These are phyloP conservation scores for Allium fistulosum DNA, from an alignment of 106 monocot genomes.

Conservation along the genomic window DNA sequence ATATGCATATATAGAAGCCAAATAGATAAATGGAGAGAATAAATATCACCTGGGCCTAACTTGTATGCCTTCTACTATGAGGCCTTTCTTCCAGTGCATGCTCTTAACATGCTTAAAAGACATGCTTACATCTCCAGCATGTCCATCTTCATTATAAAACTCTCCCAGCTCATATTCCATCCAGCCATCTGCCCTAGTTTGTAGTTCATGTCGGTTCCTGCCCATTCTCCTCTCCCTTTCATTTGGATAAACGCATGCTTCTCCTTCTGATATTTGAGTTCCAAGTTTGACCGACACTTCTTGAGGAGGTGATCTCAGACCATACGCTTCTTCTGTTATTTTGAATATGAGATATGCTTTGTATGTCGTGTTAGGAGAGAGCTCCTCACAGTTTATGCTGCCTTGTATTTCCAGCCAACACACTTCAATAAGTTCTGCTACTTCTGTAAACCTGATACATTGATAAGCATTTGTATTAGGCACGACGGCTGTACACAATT, in stretches of 20 bases:
- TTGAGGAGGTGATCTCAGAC: conserved; percentile 11
- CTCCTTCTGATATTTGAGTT: neutral
- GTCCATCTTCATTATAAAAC: conserved; percentile 22
- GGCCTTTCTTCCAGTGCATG: conserved; percentile 28
- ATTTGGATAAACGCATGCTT: neutral
- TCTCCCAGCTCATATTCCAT: conserved; percentile 37
- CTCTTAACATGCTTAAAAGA: conserved; percentile 16
- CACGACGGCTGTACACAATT: too few species aligned
- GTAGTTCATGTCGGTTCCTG: too few species aligned
- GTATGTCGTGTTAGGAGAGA: conserved; percentile 25
- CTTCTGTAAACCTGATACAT: conserved; percentile 31
- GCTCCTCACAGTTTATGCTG: conserved; percentile 4
- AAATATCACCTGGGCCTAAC: conserved; percentile 6
- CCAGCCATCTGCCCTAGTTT: conserved; percentile 23
- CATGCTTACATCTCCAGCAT: conserved; percentile 26
- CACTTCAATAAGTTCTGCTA: conserved; percentile 19
- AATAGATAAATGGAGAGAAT: neutral
- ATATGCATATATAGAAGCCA: neutral
- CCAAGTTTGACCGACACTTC: conserved; percentile 20
- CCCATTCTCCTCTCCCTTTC: neutral
- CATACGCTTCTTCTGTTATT: neutral
- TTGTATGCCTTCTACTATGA: conserved; percentile 37
- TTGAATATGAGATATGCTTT: conserved; percentile 34
- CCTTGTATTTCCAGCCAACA: conserved; percentile 52
- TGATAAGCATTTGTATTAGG: neutral